Percentiles rank a stretch among this genome's conserved stretches.
These are phyloP conservation scores for Curvularia verruculosa DNA, from an alignment of 2,329 filamentous ascomycete species.

Conservation along the genomic window DNA sequence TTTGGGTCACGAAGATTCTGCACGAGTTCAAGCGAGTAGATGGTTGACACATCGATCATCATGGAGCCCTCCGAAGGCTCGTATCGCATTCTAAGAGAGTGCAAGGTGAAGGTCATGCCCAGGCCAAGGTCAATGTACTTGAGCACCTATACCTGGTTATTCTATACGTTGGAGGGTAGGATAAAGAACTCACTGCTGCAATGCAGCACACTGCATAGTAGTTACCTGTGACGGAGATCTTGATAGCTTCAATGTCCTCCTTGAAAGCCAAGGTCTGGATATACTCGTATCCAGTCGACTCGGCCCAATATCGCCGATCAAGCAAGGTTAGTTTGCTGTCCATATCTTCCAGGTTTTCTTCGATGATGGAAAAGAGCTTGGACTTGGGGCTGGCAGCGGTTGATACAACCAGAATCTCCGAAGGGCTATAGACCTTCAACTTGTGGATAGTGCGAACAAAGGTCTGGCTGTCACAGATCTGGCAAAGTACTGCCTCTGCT, in stretches of 20 bases:
- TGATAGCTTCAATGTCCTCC: slow-evolving; percentile 80
- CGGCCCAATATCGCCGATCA: slow-evolving; percentile 84
- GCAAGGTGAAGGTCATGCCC: slow-evolving; percentile 70
- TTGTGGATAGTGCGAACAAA: slow-evolving; percentile 90
- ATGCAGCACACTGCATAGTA: slow-evolving; percentile 86
- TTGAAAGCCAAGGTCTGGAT: slow-evolving; percentile 79
- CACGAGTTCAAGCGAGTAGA: slow-evolving; percentile 85
- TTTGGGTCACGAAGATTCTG: slow-evolving; percentile 81
- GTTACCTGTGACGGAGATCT: slow-evolving; percentile 78
- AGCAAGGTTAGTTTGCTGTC: slow-evolving; percentile 64
- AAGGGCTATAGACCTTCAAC: slow-evolving; percentile 78
- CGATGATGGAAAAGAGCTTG: slow-evolving; percentile 74
- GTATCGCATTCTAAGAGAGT: slow-evolving; percentile 85
- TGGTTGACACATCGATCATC: slow-evolving; percentile 92
- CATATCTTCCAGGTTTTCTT: slow-evolving; percentile 71
- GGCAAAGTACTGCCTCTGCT: slow-evolving; percentile 82
- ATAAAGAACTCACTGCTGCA: slow-evolving; percentile 75
- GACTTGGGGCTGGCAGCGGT: slow-evolving; percentile 74
- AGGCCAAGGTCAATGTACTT: slow-evolving; percentile 79
- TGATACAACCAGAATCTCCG: slow-evolving; percentile 77
- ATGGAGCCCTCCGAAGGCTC: slow-evolving; percentile 89
- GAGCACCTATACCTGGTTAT: slow-evolving; percentile 63
- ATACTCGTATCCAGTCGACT: slow-evolving; percentile 75
- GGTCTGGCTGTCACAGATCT: slow-evolving; percentile 91
- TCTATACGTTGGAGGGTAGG: slow-evolving; percentile 1